Base-by-base conservation (phyloP, 768 basidiomycete species). In the Floccularia luteovirens region DNA sequence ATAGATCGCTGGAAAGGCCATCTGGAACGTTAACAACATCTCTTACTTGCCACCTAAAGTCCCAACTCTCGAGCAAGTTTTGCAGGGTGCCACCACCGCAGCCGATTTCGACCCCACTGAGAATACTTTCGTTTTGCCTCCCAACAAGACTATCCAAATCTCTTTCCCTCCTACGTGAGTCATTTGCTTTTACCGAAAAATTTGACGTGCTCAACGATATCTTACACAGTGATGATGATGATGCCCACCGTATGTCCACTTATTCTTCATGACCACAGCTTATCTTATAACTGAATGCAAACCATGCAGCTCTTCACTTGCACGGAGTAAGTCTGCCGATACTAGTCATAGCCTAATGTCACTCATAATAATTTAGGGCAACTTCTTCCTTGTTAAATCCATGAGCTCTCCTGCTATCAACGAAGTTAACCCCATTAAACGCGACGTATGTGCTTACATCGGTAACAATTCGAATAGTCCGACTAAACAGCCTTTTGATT, bases 351-450 rank as follows among this genome's bases (percentile, higher is more conserved):
- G n/a, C n/a, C n/a, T n/a, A n/a, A 19, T 17, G 20, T 17, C 6
- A 6, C 7, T 34, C 8, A 34, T 17, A 8, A 12, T 8, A 7
- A 14, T 34, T 34, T 17, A 34, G 32, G 16, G n/a, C 23, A 32
- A 58, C 13, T 65, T 64, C 45, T 55, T 45, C 33, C 54, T 65
- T 12, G 49, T 67, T 42, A 61, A 65, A 43, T 57, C 45, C 24
- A 60, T 56, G 30, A 43, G 37, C 17, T 43, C 53, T 19, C 45
- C 49, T 8, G 12, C 14, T n/a, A 48, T 52, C 11, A 62, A 63
- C 43, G 55, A 57, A 1, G 66, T 67, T 16, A 67, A 79, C 53
- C 79, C 78, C 1, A 64, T 74, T 19, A 32, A 35, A 5, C 50
- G 52, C 24, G 52, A 54, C 39, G 48, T 49, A 30, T 21, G 48